These are phyloP conservation scores for Clavariopsis aquatica DNA, from an alignment of 495 filamentous ascomycete genomes.

Conservation along the genomic window DNA sequence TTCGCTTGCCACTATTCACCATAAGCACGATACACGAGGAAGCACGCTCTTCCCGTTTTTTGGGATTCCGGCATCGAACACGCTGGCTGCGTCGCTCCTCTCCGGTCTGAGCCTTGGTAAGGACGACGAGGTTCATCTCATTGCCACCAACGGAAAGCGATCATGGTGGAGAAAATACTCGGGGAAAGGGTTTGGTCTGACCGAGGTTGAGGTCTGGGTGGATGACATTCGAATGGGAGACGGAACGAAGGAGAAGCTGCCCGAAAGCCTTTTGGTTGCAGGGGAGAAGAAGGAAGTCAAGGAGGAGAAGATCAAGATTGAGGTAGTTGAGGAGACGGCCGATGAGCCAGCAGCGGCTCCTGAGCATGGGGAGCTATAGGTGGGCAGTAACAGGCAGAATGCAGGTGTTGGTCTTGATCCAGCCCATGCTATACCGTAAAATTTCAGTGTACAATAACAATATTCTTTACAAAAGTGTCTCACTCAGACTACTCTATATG, in stretches of 20 bases:
- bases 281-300: slow-evolving; percentile 20
- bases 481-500: no score
- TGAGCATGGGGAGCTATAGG: slow-evolving; percentile 29
- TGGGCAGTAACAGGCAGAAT: not conserved
- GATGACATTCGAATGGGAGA: slow-evolving; percentile 87
- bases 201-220: slow-evolving; percentile 77
- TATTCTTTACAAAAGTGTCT: no score
- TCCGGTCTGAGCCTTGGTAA: slow-evolving; percentile 59
- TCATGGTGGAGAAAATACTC: slow-evolving; percentile 81
- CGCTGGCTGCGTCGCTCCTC: slow-evolving; percentile 57
- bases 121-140: slow-evolving; percentile 57
- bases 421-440: not conserved
- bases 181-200: slow-evolving; percentile 55
- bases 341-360: slow-evolving; percentile 13
- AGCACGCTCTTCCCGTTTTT: slow-evolving; percentile 80
- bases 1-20: slow-evolving; percentile 71
- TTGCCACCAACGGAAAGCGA: slow-evolving; percentile 81
- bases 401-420: not conserved
- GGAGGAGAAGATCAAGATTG: slow-evolving; percentile 38
- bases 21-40: slow-evolving; percentile 66
- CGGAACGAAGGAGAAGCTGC: slow-evolving; percentile 75
- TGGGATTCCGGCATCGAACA: slow-evolving; percentile 66
- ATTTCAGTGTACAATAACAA: slow-evolving; percentile 9
- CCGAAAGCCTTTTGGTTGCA: slow-evolving; percentile 55
- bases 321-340: slow-evolving; percentile 21